Conservation (phyloP, 176 grass and related monocot genomes). For the Aegilops sharonensis region DNA sequence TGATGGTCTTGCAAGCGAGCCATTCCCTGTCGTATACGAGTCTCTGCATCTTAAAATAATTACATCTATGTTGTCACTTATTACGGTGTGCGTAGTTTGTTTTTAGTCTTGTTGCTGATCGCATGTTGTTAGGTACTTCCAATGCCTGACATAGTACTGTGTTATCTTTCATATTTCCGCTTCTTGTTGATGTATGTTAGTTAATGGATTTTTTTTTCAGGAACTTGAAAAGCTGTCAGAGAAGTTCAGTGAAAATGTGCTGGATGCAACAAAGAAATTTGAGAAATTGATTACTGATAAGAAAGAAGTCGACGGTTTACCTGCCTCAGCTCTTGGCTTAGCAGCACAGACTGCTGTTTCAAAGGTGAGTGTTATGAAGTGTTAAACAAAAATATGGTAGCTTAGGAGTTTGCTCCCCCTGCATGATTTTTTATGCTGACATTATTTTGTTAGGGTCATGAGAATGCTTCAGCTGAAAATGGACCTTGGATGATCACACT, state of each 20-base stretch:
- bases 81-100: neutral
- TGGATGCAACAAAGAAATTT: slow-evolving; percentile 94
- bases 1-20: neutral
- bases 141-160: neutral
- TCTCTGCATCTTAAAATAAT: no score
- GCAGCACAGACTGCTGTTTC: slow-evolving; percentile 78
- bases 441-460: slow-evolving; percentile 60
- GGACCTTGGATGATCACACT: slow-evolving; percentile 95
- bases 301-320: slow-evolving; percentile 86
- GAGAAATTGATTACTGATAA: slow-evolving; percentile 89
- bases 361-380: slow-evolving; percentile 48
- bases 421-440: neutral
- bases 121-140: neutral
- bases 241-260: slow-evolving; percentile 95
- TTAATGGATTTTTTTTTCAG: slow-evolving; percentile 45
- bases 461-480: slow-evolving; percentile 86
- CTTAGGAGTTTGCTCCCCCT: neutral
- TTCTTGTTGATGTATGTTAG: neutral
- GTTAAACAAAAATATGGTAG: neutral
- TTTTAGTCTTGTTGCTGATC: neutral
- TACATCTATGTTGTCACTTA: neutral
- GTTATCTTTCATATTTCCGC: neutral
- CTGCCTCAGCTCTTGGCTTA: slow-evolving; percentile 74
- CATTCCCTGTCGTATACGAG: no score
- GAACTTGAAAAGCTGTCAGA: slow-evolving; percentile 87